Base-by-base conservation (phyloP, 2,329 filamentous ascomycete species). In the Penicillium crustosum region DNA sequence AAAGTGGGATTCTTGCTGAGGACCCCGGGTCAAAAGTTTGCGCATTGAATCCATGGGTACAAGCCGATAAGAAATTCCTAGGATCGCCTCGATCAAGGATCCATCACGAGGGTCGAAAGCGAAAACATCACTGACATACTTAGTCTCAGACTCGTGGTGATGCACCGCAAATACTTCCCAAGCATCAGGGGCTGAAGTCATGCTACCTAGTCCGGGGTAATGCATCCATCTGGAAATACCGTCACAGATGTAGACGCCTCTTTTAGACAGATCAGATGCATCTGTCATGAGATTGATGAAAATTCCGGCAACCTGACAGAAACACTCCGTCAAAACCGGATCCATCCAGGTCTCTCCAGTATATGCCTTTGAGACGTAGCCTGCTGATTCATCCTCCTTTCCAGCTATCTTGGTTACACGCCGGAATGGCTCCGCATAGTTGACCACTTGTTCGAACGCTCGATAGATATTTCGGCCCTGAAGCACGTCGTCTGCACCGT, bases 201-300 rank as follows among this genome's bases (percentile, higher is more conserved):
- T 10, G 41, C 25, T 43, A 57, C 57, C 58, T 27, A 62, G 58
- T 17, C 51, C 33, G 5, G 71, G 70, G 4, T 66, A 65, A 1
- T 70, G 65, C 58, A 72, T 70, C 61, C 61, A 66, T 29, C 60
- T 55, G 47, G 75, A 70, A 35, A 72, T 62, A 0, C 68, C 71
- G 33, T 58, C 70, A 1, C 70, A 68, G 21, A 76, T 66, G 23
- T 64, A 77, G 41, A 76, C 70, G 59, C 17, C 0, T 53, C 4
- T 1, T 58, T 52, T 25, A 31, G 29, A 31, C 29, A 31, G 29
- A 31, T 31, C 29, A 31, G 29, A 31, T 31, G 29, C 29, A 31
- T 74, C 68, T 0, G 67, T 70, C 70, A 76, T 70, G 35, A 68
- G 74, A 51, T 78, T 77, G 3, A 73, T 70, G 53, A 71, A 72